Evolutionary conservation across 2,329 filamentous ascomycete genomes (phyloP), one percentile per base, ranked within the genome.

Genomic region (Paraphoma chrysanthemicola): DNA sequence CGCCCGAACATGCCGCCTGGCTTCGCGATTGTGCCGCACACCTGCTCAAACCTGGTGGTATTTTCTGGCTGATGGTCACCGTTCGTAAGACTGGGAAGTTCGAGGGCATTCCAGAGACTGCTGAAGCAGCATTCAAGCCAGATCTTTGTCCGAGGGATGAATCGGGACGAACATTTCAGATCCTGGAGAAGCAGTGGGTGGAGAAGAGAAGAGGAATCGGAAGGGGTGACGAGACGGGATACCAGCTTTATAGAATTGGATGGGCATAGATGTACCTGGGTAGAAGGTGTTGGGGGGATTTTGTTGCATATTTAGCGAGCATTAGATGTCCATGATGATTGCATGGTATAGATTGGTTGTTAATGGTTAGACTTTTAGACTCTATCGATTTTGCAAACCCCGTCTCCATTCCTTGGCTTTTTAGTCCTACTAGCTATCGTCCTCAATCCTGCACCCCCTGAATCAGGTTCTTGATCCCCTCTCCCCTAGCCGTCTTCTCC

Each of bases 401-500:
- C 23, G 23, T 5, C 23, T 23, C 23, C 23, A 3, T 23, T 23
- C 23, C 23, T 23, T 23, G 23, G 3, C 2, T 23, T 5, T 23
- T 23, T 23, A 2, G 23, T 36, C 33, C 14, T 36, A 3, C 33
- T 36, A 17, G n/a, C n/a, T 29, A 47, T 16, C 5, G 23, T 23
- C 2, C 1, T 60, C 49, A 71, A 51, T 66, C 64, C 43, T 58
- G 47, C 16, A 71, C 68, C 2, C 70, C 72, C 41, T 58, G 54
- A 33, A 75, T 74, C 53, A 75, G 29, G 44, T 74, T 75, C 60
- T 76, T 75, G 50, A 75, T 70, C 1, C 73, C 72, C 28, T 73
- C 64, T 2, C 73, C 69, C 16, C 57, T 66, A 2, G 60, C 61
- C 12, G 71, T 74, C 57, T 66, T 69, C 28, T 74, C 70, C 71